These are phyloP conservation scores for Hericium erinaceus DNA, from an alignment of 768 basidiomycete genomes.

Conservation along the genomic window DNA sequence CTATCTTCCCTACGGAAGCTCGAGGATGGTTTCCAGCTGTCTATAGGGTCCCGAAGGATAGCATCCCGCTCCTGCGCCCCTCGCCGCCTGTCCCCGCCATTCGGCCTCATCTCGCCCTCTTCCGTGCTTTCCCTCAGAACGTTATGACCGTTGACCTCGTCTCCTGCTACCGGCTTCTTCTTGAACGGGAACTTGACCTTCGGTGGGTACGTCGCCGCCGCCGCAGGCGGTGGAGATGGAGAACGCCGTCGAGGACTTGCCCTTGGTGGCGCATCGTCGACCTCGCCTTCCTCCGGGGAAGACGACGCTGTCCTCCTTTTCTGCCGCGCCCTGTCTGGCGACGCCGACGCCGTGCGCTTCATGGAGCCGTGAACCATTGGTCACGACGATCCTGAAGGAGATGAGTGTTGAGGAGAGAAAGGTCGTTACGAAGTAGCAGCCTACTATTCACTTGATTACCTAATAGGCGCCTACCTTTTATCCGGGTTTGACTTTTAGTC, in stretches of 20 bases:
- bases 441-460: too few relatives aligned
- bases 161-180: conserved; percentile 21
- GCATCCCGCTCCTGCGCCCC: not conserved
- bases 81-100: not conserved
- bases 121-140: not conserved
- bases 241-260: conserved; percentile 7
- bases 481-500: too few relatives aligned
- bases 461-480: too few relatives aligned
- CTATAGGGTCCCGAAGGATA: not conserved
- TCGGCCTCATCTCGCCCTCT: not conserved
- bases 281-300: conserved; percentile 75
- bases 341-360: conserved; percentile 54
- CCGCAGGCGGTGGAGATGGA: conserved; percentile 14
- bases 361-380: conserved; percentile 12
- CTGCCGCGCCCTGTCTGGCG: conserved; percentile 39
- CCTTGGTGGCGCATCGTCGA: conserved; percentile 45
- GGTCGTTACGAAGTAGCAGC: too few relatives aligned
- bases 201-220: conserved; percentile 26
- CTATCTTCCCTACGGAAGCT: not conserved
- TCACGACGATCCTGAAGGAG: not conserved
- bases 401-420: not conserved
- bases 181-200: conserved; percentile 77
- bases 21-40: not conserved
- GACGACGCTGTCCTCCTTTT: conserved; percentile 47
- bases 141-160: not conserved